A percentile compares a stretch with the other conserved stretches of the same genome.
phyloP scores from a whole-genome alignment of 306 rosid species.

The Inga leiocalycina region DNA sequence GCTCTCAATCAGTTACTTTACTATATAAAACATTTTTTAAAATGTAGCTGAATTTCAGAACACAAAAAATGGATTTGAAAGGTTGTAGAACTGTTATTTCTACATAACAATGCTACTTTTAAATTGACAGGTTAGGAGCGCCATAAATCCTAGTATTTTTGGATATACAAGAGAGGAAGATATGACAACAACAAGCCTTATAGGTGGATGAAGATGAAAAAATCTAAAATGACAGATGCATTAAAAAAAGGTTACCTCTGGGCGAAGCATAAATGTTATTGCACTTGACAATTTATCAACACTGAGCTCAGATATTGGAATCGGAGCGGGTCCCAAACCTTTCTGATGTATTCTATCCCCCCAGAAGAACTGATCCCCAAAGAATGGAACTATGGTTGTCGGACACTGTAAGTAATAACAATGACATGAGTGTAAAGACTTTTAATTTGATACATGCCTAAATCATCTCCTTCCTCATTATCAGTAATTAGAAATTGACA shows the following conservation, averaged over 20 bases:
- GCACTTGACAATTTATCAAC: conserved; percentile 56
- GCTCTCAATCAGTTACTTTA: not conserved
- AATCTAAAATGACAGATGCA: not conserved
- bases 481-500: not conserved
- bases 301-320: conserved; percentile 59
- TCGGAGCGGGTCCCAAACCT: conserved; percentile 66
- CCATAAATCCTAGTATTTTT: not conserved
- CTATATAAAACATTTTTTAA: not conserved
- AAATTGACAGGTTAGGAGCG: not conserved
- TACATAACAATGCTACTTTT: not conserved
- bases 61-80: not conserved
- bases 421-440: conserved; percentile 27
- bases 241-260: conserved; percentile 49
- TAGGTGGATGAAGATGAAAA: not conserved
- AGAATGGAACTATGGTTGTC: conserved; percentile 85
- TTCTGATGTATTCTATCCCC: conserved; percentile 68
- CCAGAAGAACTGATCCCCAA: conserved; percentile 97
- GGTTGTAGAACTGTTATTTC: not conserved
- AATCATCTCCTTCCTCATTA: not conserved
- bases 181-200: not conserved
- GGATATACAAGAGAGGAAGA: not conserved
- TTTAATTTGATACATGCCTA: no score
- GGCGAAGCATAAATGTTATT: conserved; percentile 65
- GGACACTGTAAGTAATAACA: conserved; percentile 67
- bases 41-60: not conserved